Evolutionary conservation across 495 filamentous ascomycete genomes (phyloP).

Genomic region (Thozetella sp.): DNA sequence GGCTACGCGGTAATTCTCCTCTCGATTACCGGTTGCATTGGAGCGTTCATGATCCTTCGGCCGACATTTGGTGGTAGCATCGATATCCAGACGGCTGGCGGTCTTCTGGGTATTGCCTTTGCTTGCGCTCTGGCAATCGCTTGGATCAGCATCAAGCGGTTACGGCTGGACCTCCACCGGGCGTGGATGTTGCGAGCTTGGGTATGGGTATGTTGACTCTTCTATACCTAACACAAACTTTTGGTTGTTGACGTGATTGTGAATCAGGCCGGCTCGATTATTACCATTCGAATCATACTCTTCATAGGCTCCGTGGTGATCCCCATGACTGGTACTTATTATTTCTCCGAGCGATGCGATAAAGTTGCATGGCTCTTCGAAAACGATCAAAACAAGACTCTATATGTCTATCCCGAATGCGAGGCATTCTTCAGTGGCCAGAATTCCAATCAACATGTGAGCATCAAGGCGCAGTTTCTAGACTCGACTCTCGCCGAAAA

Average conservation of each 20-base stretch:
- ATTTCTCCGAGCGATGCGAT: slow-evolving; percentile 35
- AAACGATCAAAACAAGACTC: slow-evolving; percentile 4
- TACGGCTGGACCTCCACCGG: slow-evolving; percentile 58
- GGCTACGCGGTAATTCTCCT: slow-evolving; percentile 53
- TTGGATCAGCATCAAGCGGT: slow-evolving; percentile 51
- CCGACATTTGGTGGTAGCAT: slow-evolving; percentile 46
- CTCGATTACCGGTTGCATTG: slow-evolving; percentile 35
- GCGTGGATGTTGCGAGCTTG: slow-evolving; percentile 59
- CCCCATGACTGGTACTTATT: slow-evolving; percentile 21
- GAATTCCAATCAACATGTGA: slow-evolving; percentile 14
- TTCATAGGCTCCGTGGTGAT: slow-evolving; percentile 31
- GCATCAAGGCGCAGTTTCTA: slow-evolving; percentile 27
- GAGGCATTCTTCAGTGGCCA: slow-evolving; percentile 16
- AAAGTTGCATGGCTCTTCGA: slow-evolving; percentile 30
- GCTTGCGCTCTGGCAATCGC: slow-evolving; percentile 34
- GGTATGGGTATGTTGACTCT: slow-evolving; percentile 35
- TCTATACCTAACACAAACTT: too few species aligned
- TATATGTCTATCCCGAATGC: slow-evolving; percentile 40
- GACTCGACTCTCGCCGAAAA: slow-evolving; percentile 19
- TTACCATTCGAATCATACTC: slow-evolving; percentile 47
- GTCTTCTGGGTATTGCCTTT: slow-evolving; percentile 36
- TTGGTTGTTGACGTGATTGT: neutral
- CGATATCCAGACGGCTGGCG: slow-evolving; percentile 33
- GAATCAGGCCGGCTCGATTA: slow-evolving; percentile 38
- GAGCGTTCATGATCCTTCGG: slow-evolving; percentile 44